Base-by-base conservation (phyloP, 129 eudicot species). In the Artemisia argyi region DNA sequence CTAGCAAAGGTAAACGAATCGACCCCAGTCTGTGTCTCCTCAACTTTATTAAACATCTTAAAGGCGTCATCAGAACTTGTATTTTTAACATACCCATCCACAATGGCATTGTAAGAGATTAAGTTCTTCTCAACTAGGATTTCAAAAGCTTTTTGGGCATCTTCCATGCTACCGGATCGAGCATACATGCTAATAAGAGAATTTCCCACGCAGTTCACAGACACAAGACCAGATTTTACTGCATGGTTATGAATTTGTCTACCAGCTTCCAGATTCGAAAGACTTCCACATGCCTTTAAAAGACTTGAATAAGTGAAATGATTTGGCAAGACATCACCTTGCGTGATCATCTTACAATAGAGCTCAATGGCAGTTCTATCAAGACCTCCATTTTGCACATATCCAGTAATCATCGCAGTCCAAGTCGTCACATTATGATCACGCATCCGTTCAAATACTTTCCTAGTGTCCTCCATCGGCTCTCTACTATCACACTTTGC, bases 1-100 rank as follows among this genome's bases (percentile, higher is more conserved):
- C 95, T 88, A 19, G 91, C 87, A 70, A 83, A 88, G 3, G 95
- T 91, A 64, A 87, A 87, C 16, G 89, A 83, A 85, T 91, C 91
- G 13, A 59, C 83, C 66, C 69, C 73, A 15, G 73, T 70, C 52
- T 60, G 58, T 58, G 81, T 72, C 62, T 72, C 75, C 50, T 82
- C 86, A 54, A 82, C 61, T 68, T 83, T 61, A 65, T 75, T 76
- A 39, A 80, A 85, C 65, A 90, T 61, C 56, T 79, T 76, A 70
- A 83, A 83, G 44, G 91, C 95, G 65, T 82, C 78, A 26, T 69
- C 68, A 14, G 89, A 63, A 58, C 58, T 68, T 44, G 75, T 49
- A 54, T 75, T 81, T 66, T 76, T 87, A 56, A 76, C 81, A 78
- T 79, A 90, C 26, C 86, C 97, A 54, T 90, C 89, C 47, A 83